Evolutionary conservation across 345 rosid species (phyloP), one percentile per base, ranked within the genome.

Genomic region (Noccaea caerulescens): DNA sequence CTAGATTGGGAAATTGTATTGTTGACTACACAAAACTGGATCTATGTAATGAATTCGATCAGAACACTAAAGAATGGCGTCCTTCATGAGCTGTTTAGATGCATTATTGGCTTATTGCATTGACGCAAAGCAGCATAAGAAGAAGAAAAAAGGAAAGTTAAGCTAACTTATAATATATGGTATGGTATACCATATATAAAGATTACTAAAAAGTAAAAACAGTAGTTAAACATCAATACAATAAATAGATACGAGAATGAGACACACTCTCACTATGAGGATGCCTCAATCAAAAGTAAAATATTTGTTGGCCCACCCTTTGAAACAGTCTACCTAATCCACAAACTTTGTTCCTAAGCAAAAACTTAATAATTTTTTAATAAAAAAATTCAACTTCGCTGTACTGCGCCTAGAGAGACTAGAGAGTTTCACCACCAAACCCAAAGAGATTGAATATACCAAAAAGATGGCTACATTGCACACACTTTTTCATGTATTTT

Each of bases 281-380:
- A 45, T 57, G 64, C 55, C 52, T 47, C 20, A 45, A 39, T 62
- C 52, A 39, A 7, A 76, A 69, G 70, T n/a, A 14, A 69, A 41
- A 49, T 59, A 69, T 70, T 76, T 42, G 67, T 70, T 69, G 80
- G 80, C 56, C 76, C 76, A 76, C 61, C 14, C 47, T 41, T 37
- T 16, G 49, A 50, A 76, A 76, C 75, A 56, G n/a, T 58, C 76
- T 64, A 76, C 76, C 76, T 76, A 76, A 70, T 76, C 57, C 79
- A 63, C 71, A 70, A 36, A 43, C 76, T 69, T 76, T 64, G 57
- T 50, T 69, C 20, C 72, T 32, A 70, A 76, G 75, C 71, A 37
- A 57, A 52, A 34, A 1, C 8, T 38, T 49, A 4, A 5, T 1
- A 1, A 27, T 30, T 0, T 27, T 27, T 27, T 27, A 27, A 2